Percentiles rank a stretch among this genome's conserved stretches.
phyloP scores from a whole-genome alignment of 768 basidiomycete genomes.

The Rhizopogon sp. region DNA sequence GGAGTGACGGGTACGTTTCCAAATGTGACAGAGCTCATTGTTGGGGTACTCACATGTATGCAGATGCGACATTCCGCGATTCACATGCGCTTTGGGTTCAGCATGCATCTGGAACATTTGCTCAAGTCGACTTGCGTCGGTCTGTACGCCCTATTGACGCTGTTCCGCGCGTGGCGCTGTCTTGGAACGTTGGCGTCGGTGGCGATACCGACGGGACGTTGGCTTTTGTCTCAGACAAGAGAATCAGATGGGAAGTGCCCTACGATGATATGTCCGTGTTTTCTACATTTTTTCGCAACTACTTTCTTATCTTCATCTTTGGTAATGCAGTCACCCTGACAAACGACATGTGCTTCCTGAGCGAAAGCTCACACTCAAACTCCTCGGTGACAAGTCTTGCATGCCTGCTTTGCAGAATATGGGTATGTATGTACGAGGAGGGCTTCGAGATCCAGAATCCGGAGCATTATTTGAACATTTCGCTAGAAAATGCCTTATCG shows the following conservation, averaged over 20 bases:
- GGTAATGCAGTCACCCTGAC: conserved; percentile 33
- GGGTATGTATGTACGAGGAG: conserved; percentile 38
- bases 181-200: conserved; percentile 48
- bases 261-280: conserved; percentile 74
- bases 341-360: conserved; percentile 14
- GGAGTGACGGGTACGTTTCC: conserved; percentile 61
- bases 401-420: conserved; percentile 51
- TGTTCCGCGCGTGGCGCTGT: conserved; percentile 54
- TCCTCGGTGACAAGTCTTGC: conserved; percentile 52
- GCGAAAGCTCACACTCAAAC: conserved; percentile 41
- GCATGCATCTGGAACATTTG: conserved; percentile 71
- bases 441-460: conserved; percentile 17
- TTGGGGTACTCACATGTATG: not conserved
- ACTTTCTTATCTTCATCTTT: not conserved
- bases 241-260: conserved; percentile 55
- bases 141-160: conserved; percentile 61
- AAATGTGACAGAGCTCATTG: not conserved
- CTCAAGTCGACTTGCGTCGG: conserved; percentile 71
- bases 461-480: conserved; percentile 42
- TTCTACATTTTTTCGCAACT: not conserved
- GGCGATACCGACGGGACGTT: conserved; percentile 44
- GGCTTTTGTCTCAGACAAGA: conserved; percentile 60
- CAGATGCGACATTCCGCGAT: conserved; percentile 67
- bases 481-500: conserved; percentile 52
- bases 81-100: conserved; percentile 71